phyloP scores from a whole-genome alignment of 176 grass and related monocot species.

The Triticum urartu region DNA sequence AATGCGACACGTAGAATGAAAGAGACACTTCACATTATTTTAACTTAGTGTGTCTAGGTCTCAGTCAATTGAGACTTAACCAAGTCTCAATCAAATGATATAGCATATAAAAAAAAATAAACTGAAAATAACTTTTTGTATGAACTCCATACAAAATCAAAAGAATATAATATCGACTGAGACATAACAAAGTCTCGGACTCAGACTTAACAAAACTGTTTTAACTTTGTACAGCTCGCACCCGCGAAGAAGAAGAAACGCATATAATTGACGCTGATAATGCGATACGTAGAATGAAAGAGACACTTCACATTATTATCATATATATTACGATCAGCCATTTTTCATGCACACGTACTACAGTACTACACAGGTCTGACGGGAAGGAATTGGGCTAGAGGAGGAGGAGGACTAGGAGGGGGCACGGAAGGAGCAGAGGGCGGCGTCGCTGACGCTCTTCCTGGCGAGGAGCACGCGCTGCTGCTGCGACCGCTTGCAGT shows the following conservation, averaged over 20 bases:
- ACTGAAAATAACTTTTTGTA: too few species aligned
- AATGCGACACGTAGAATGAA: background rate
- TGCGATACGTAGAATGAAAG: background rate
- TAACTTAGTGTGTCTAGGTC: too few species aligned
- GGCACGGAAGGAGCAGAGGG: constrained; percentile 17
- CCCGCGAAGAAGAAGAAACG: too few species aligned
- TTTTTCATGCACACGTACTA: constrained; percentile 34
- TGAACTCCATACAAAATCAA: too few species aligned
- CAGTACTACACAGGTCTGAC: background rate
- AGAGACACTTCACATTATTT: constrained; percentile 41
- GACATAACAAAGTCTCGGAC: too few species aligned
- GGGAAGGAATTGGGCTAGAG: background rate
- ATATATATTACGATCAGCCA: background rate
- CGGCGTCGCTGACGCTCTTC: constrained; percentile 57
- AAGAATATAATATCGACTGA: too few species aligned
- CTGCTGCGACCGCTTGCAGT: constrained; percentile 76
- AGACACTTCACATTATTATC: constrained; percentile 44
- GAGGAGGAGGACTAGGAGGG: background rate
- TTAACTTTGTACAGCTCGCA: too few species aligned
- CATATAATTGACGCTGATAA: background rate
- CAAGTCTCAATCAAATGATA: too few species aligned
- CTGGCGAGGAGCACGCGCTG: constrained; percentile 37
- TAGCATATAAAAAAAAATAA: too few species aligned
- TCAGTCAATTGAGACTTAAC: too few species aligned
- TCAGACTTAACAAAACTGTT: too few species aligned